Evolutionary conservation across 306 rosid species (phyloP).

Genomic region (Castanea mollissima): DNA sequence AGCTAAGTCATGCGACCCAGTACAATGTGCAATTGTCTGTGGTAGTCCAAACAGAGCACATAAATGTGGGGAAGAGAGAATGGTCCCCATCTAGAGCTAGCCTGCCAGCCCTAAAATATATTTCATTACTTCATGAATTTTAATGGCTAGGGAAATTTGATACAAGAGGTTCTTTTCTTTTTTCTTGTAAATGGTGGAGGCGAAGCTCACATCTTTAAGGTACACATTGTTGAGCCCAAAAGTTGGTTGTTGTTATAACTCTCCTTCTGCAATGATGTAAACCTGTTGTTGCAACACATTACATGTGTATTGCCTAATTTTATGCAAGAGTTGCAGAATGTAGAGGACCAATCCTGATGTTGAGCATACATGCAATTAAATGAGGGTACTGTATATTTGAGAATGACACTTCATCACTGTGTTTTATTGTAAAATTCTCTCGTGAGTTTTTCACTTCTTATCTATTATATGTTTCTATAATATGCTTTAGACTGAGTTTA

Average conservation of each 20-base stretch:
- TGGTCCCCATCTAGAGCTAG: conserved; percentile 37
- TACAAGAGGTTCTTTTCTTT: not conserved
- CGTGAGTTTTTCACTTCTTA: not conserved
- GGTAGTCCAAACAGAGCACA: conserved; percentile 38
- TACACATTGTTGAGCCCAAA: conserved; percentile 20
- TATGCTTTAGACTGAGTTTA: not conserved
- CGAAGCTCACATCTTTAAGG: conserved; percentile 1
- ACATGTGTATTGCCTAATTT: not conserved
- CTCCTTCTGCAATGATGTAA: not conserved
- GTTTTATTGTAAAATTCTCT: not conserved
- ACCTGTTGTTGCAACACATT: conserved; percentile 9
- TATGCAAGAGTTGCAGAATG: not conserved
- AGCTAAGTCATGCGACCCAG: conserved; percentile 20
- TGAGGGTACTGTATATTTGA: too few relatives aligned
- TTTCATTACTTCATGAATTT: not conserved
- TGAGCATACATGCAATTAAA: not conserved
- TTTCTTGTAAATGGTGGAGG: conserved; percentile 6
- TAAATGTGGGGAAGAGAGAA: conserved; percentile 32
- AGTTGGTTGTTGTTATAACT: not conserved
- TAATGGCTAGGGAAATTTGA: conserved; percentile 24
- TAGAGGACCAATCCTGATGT: not conserved
- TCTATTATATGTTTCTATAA: not conserved
- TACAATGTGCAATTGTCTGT: conserved; percentile 50
- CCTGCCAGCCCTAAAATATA: conserved; percentile 17
- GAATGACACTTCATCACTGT: not conserved